A percentile compares a stretch with the other conserved stretches of the same genome.
phyloP scores from a whole-genome alignment of 2,329 filamentous ascomycete species.

The Aureobasidium sp. region DNA sequence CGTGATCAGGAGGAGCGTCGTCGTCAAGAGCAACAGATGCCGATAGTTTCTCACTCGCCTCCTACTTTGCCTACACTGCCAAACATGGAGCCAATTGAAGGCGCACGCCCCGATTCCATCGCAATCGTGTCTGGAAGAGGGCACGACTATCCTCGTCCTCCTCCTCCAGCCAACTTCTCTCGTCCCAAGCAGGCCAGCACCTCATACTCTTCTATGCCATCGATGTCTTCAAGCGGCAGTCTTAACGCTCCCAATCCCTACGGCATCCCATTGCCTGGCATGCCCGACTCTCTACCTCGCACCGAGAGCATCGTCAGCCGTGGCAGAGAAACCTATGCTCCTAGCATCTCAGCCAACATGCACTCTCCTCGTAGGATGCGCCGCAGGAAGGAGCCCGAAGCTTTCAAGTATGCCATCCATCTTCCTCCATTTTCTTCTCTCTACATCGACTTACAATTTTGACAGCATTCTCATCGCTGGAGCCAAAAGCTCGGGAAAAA shows the following conservation, averaged over 20 bases:
- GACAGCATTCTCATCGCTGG: constrained; percentile 82
- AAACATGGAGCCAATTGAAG: constrained; percentile 52
- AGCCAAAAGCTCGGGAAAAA: constrained; percentile 82
- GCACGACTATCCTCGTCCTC: constrained; percentile 28
- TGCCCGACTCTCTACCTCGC: constrained; percentile 41
- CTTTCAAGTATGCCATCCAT: constrained; percentile 79
- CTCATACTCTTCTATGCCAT: constrained; percentile 6
- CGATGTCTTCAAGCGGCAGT: constrained; percentile 8
- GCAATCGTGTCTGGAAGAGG: constrained; percentile 49
- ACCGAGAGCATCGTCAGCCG: constrained; percentile 96
- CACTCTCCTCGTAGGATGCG: constrained; percentile 89
- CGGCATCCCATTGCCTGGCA: constrained; percentile 22
- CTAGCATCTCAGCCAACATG: constrained; percentile 80
- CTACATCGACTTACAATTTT: background rate
- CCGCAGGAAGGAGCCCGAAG: constrained; percentile 92
- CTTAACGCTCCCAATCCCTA: constrained; percentile 20
- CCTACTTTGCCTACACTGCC: constrained; percentile 50
- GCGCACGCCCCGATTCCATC: constrained; percentile 58
- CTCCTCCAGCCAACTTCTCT: constrained; percentile 29
- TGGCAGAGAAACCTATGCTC: constrained; percentile 92
- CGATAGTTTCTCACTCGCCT: constrained; percentile 47
- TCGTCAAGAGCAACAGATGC: constrained; percentile 47
- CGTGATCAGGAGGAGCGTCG: constrained; percentile 45
- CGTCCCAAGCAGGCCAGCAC: constrained; percentile 25
- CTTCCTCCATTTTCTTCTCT: background rate